Conservation (phyloP, 2,329 filamentous ascomycete species). For the Curvularia hawaiiensis region DNA sequence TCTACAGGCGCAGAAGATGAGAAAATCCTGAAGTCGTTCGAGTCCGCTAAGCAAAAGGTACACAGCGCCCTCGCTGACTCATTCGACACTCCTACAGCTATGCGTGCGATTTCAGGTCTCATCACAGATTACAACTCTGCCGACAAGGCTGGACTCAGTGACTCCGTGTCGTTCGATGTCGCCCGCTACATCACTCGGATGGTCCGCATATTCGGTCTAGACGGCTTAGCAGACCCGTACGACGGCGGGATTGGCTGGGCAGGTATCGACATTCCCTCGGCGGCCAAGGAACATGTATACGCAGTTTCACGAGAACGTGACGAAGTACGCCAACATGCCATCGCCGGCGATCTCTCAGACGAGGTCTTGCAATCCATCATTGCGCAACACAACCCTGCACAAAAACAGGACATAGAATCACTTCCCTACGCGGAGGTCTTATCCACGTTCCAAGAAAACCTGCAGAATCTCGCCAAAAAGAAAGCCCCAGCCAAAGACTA, state of each 20-base stretch:
- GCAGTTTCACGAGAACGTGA: conserved; percentile 64
- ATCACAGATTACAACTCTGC: conserved; percentile 76
- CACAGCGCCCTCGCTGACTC: conserved; percentile 76
- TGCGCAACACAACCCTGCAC: conserved; percentile 35
- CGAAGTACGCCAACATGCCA: conserved; percentile 61
- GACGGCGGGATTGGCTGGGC: conserved; percentile 65
- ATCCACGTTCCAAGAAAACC: conserved; percentile 63
- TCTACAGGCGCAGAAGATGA: conserved; percentile 43
- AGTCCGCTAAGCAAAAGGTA: conserved; percentile 61
- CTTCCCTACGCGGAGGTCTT: conserved; percentile 57
- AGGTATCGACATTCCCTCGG: conserved; percentile 65
- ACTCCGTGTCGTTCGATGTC: conserved; percentile 57
- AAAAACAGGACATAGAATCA: conserved; percentile 37
- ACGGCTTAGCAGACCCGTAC: conserved; percentile 58
- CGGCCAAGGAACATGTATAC: conserved; percentile 65
- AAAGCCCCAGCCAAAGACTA: conserved; percentile 70
- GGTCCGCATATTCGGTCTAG: conserved; percentile 82
- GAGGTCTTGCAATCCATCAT: conserved; percentile 47
- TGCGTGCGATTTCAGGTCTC: conserved; percentile 77
- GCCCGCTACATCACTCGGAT: conserved; percentile 84
- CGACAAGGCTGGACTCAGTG: conserved; percentile 48
- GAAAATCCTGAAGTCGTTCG: conserved; percentile 57
- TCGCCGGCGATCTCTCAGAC: conserved; percentile 48
- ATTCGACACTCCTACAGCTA: conserved; percentile 81
- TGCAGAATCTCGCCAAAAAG: conserved; percentile 59